Percentiles rank a stretch among this genome's conserved stretches.
Conservation (phyloP, 192 early-diverging fungal genomes). For the Radiomyces spectabilis region DNA sequence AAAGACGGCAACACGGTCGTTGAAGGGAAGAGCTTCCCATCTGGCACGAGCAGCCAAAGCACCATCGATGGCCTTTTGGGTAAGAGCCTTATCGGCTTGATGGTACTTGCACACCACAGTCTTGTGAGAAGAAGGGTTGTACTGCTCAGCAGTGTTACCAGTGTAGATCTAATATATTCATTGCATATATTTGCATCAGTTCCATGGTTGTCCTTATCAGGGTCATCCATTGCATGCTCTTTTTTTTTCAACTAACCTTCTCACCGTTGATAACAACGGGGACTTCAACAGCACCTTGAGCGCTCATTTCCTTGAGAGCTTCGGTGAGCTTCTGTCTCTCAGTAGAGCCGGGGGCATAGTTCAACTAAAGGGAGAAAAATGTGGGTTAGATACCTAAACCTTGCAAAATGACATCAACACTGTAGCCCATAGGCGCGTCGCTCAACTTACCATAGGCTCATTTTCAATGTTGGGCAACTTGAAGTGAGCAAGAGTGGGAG, state of each 20-base stretch:
- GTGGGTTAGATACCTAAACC: constrained; percentile 17
- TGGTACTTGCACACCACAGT: constrained; percentile 76
- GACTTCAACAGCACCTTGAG: constrained; percentile 62
- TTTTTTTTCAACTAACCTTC: constrained; percentile 38
- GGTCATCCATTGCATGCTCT: neutral
- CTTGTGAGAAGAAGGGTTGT: constrained; percentile 78
- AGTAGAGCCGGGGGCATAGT: constrained; percentile 65
- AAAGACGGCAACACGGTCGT: constrained; percentile 92
- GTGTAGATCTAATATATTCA: constrained; percentile 50
- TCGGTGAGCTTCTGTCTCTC: constrained; percentile 68
- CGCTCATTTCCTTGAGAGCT: constrained; percentile 71
- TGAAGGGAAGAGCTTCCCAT: constrained; percentile 93
- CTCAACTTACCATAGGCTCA: constrained; percentile 68
- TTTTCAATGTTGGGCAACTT: constrained; percentile 75
- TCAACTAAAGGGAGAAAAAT: too few species aligned
- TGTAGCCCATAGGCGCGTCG: neutral
- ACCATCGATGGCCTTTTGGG: constrained; percentile 69
- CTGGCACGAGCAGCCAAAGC: constrained; percentile 74
- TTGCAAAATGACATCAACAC: neutral
- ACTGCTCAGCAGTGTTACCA: constrained; percentile 62
- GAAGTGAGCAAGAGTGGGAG: constrained; percentile 69
- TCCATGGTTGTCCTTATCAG: neutral
- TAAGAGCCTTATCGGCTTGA: constrained; percentile 63
- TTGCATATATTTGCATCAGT: neutral
- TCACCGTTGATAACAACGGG: constrained; percentile 83